phyloP scores from a whole-genome alignment of 208 protist species.

The Tetramitus jugosus region DNA sequence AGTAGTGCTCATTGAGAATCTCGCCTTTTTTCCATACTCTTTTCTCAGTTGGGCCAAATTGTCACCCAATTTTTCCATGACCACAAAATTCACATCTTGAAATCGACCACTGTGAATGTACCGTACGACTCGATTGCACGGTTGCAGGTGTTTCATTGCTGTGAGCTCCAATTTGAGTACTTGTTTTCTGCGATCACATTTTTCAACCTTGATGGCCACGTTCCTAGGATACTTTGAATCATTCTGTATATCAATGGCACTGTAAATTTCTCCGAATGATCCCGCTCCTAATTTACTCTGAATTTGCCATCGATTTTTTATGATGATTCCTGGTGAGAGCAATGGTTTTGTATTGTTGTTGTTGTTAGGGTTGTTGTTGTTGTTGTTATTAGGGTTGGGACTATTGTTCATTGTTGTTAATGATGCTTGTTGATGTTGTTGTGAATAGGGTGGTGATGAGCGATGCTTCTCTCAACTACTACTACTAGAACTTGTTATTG shows the following conservation, averaged over 20 bases:
- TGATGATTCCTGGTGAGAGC: too few species aligned
- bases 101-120: neutral
- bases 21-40: conserved; percentile 36
- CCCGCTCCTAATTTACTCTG: neutral
- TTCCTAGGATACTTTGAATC: too few species aligned
- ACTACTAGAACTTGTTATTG: too few species aligned
- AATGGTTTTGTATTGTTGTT: too few species aligned
- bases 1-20: conserved; percentile 79
- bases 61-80: conserved; percentile 90
- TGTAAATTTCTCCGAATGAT: conserved; percentile 29
- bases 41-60: conserved; percentile 89
- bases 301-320: neutral
- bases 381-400: too few species aligned
- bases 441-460: too few species aligned
- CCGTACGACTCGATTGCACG: neutral
- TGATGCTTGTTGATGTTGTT: too few species aligned
- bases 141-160: conserved; percentile 61
- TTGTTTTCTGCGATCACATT: conserved; percentile 78
- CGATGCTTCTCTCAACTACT: too few species aligned
- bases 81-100: conserved; percentile 74
- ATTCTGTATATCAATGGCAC: conserved; percentile 40
- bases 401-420: too few species aligned
- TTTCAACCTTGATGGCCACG: conserved; percentile 89
- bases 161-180: neutral
- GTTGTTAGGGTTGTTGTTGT: too few species aligned